These are phyloP conservation scores for Phoenix dactylifera DNA, from an alignment of 176 grass and related monocot species.

Conservation along the genomic window DNA sequence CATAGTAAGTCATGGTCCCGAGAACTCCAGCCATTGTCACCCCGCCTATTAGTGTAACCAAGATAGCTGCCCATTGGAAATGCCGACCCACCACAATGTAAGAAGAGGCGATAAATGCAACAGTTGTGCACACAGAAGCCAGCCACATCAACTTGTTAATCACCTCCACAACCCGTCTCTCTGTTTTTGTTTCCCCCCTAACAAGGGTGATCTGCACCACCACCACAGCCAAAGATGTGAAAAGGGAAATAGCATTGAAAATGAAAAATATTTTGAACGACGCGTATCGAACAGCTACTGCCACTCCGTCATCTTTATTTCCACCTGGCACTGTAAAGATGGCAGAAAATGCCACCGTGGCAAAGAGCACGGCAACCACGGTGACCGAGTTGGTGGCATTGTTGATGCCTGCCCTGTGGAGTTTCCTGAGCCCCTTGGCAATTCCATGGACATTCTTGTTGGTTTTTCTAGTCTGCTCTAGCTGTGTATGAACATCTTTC, in stretches of 20 bases:
- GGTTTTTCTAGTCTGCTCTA: constrained; percentile 15
- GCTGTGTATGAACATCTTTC: constrained; percentile 8
- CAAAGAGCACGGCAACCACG: constrained; percentile 13
- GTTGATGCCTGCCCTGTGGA: constrained; percentile 13
- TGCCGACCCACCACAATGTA: constrained; percentile 7
- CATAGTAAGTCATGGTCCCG: constrained; percentile 10
- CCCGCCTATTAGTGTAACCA: constrained; percentile 6
- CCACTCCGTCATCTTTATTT: neutral
- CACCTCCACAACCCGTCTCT: constrained; percentile 11
- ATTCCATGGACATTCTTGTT: constrained; percentile 15
- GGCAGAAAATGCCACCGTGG: constrained; percentile 10
- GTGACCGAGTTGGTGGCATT: constrained; percentile 21
- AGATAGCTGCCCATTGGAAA: constrained; percentile 1
- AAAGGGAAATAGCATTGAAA: constrained; percentile 6
- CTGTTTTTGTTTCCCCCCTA: constrained; percentile 2
- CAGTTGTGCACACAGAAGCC: constrained; percentile 16
- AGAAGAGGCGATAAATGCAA: constrained; percentile 6
- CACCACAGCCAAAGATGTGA: constrained; percentile 19
- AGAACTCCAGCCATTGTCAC: constrained; percentile 10
- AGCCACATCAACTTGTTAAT: constrained; percentile 21
- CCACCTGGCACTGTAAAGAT: constrained; percentile 12
- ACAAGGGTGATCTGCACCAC: constrained; percentile 16
- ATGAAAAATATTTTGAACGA: constrained; percentile 11
- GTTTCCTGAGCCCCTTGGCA: constrained; percentile 15
- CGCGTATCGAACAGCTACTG: neutral